phyloP scores from a whole-genome alignment of 306 rosid species.

The Biancaea sappan region DNA sequence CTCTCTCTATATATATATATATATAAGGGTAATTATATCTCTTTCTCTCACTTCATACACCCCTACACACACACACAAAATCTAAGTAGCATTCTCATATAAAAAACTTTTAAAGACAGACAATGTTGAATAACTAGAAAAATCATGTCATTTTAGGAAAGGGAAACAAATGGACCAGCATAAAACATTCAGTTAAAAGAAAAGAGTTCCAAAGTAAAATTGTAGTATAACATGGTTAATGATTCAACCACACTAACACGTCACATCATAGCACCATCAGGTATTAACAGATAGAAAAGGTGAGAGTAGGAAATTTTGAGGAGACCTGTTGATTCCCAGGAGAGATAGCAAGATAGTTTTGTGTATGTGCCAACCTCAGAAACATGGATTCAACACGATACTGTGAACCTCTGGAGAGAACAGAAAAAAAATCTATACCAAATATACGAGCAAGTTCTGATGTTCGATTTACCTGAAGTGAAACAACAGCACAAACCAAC shows the following conservation, averaged over 20 bases:
- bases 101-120: too few relatives aligned
- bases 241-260: constrained; percentile 19
- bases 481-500: constrained; percentile 25
- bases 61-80: too few relatives aligned
- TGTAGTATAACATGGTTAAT: constrained; percentile 11
- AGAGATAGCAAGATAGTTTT: constrained; percentile 86
- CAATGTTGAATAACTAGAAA: constrained; percentile 18
- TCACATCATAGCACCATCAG: background rate
- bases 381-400: constrained; percentile 96
- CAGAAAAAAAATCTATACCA: constrained; percentile 96
- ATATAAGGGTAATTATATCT: too few relatives aligned
- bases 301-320: constrained; percentile 12
- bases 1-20: too few relatives aligned
- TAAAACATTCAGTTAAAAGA: constrained; percentile 10
- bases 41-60: too few relatives aligned
- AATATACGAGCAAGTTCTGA: constrained; percentile 98
- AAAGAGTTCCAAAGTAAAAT: constrained; percentile 15
- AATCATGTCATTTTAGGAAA: constrained; percentile 5
- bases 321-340: constrained; percentile 89
- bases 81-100: too few relatives aligned
- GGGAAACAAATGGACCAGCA: background rate
- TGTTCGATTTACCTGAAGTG: constrained; percentile 80
- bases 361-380: constrained; percentile 87
- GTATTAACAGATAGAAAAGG: constrained; percentile 16
- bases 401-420: constrained; percentile 96